Evolutionary conservation across 2,329 filamentous ascomycete genomes (phyloP).

Genomic region (Pseudophaeomoniella oleicola): DNA sequence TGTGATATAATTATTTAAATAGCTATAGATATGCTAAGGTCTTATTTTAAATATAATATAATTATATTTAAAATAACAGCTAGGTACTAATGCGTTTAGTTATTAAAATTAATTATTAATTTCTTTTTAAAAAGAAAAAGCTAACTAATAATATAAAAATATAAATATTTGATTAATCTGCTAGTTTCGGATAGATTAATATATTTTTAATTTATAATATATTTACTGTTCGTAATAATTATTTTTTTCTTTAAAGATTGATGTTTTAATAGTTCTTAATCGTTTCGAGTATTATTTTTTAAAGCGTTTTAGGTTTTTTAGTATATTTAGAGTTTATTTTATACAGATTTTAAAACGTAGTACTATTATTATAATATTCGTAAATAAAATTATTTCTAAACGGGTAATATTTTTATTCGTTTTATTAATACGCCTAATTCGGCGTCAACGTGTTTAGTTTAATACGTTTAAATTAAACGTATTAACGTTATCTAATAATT

Average conservation of each 20-base stretch:
- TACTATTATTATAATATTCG: conserved; percentile 1
- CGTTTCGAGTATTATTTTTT: neutral
- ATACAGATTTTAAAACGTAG: neutral
- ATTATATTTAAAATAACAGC: conserved; percentile 1
- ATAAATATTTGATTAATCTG: too few species aligned
- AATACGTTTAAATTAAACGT: too few species aligned
- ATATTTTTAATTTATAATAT: too few species aligned
- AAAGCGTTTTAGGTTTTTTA: neutral
- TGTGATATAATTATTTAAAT: neutral
- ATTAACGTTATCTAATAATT: too few species aligned
- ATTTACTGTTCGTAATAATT: too few species aligned
- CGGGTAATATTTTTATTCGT: neutral
- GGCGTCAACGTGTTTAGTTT: too few species aligned
- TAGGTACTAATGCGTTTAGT: neutral
- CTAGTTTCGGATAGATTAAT: too few species aligned
- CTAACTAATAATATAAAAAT: too few species aligned
- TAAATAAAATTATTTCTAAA: conserved; percentile 1
- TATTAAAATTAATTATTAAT: neutral
- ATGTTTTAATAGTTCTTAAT: too few species aligned
- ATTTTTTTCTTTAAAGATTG: too few species aligned
- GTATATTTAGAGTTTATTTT: conserved; percentile 1
- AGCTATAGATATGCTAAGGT: neutral
- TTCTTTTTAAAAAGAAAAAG: neutral
- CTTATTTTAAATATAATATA: conserved; percentile 1
- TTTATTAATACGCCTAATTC: too few species aligned